Conservation (phyloP, 1,284 basidiomycete species). For the Hortiboletus rubellus region DNA sequence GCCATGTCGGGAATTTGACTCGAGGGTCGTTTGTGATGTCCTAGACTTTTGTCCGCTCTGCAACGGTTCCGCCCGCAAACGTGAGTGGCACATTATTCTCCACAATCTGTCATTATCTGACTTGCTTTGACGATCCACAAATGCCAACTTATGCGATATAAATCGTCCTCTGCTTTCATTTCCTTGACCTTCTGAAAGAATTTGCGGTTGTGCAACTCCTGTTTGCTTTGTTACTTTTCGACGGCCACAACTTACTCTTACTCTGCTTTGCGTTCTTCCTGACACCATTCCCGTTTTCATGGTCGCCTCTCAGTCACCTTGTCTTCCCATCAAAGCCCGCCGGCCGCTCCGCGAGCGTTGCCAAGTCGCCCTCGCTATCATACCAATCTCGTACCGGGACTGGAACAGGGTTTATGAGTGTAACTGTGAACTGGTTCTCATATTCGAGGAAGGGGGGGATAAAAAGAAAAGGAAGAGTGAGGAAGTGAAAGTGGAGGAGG, state of each 20-base stretch:
- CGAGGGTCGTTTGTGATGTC: background rate
- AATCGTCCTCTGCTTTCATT: background rate
- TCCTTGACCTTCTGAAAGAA: background rate
- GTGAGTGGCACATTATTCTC: background rate
- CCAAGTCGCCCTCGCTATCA: constrained; percentile 3
- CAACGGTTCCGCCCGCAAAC: background rate
- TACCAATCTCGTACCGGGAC: constrained; percentile 12
- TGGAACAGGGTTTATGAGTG: constrained; percentile 3
- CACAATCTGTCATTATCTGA: background rate
- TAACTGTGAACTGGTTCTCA: background rate
- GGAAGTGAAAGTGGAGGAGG: background rate
- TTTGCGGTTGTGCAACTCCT: background rate
- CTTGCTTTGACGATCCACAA: constrained; percentile 3
- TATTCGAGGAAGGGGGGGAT: background rate
- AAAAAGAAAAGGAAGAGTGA: background rate
- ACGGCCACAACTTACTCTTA: too few species aligned
- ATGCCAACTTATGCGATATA: background rate
- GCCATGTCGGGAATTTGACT: background rate
- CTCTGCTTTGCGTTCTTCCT: background rate
- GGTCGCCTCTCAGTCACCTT: background rate
- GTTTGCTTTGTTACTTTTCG: background rate
- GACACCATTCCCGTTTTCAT: background rate
- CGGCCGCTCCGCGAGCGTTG: constrained; percentile 10
- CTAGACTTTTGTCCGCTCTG: background rate
- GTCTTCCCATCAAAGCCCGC: background rate